Base-by-base conservation (phyloP, 345 rosid genomes). In the Laguncularia racemosa region DNA sequence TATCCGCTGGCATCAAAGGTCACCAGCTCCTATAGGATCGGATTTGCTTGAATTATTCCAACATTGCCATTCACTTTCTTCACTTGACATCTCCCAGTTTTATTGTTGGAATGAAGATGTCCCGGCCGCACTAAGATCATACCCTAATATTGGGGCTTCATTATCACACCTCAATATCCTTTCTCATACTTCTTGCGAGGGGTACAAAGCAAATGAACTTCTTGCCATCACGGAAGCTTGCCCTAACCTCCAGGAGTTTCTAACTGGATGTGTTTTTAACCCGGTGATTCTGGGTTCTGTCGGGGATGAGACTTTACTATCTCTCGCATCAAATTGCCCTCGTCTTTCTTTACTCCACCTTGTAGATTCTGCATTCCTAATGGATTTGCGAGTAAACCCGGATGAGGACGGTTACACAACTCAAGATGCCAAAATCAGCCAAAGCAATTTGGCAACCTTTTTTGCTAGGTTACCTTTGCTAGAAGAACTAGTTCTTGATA, bases 71-170 rank as follows among this genome's bases (percentile, higher is more conserved):
- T 14, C 38, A 15, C 62, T 78, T 17, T 43, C 54, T 16, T 56
- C 61, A 19, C 61, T 78, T 8, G 74, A 68, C 48, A 60, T 74
- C 16, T 74, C 82, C 4, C 23, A 19, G 47, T 74, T 78, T 55
- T 71, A 74, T 55, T 74, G 65, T 69, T 78, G 77, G 82, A 71
- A 76, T 0, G 79, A 78, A 64, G 79, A 78, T 55, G 56, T 78
- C 16, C 72, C 78, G 2, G 65, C 64, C 3, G 76, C 53, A 2
- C 53, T 77, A 6, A 69, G 63, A 26, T 58, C 62, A 4, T 57
- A 64, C 51, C 68, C 74, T 2, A 12, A 18, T 2, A 46, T 59
- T 4, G 55, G 73, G 13, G 26, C 44, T 20, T 69, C 74, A 2
- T 56, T 78, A 18, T 68, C 68, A 5, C 66, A 46, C 43, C 65